These are phyloP conservation scores for Trichoderma lentiforme DNA, from an alignment of 2,329 filamentous ascomycete genomes.

Conservation along the genomic window DNA sequence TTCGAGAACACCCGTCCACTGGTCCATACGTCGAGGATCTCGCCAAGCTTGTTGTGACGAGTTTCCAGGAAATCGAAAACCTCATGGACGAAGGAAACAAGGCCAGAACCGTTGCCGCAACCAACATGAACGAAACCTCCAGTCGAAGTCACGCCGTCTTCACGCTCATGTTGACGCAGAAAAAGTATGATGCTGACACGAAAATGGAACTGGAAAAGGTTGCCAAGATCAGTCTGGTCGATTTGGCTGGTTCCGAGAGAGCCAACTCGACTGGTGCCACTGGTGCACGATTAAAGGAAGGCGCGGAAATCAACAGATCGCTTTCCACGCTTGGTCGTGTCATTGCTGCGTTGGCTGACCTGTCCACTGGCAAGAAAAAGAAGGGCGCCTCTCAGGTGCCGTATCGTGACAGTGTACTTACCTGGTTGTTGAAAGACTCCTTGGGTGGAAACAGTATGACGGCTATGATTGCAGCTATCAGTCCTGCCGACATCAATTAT, in stretches of 20 bases:
- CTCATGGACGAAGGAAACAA: conserved; percentile 99
- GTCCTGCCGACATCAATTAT: conserved; percentile 97
- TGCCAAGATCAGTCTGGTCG: conserved; percentile 95
- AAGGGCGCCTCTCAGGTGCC: conserved; percentile 74
- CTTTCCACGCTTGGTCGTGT: conserved; percentile 95
- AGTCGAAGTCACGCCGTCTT: conserved; percentile 98
- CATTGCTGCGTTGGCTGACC: conserved; percentile 89
- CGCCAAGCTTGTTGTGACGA: conserved; percentile 88
- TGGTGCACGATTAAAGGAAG: conserved; percentile 90
- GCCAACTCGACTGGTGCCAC: conserved; percentile 97
- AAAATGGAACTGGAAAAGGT: conserved; percentile 98
- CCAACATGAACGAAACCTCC: conserved; percentile 99
- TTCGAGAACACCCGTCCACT: conserved; percentile 94
- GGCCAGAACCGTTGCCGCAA: conserved; percentile 92
- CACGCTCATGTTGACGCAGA: conserved; percentile 92
- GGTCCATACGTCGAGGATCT: conserved; percentile 98
- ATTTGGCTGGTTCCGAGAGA: conserved; percentile 95
- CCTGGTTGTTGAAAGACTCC: conserved; percentile 95
- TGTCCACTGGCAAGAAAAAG: conserved; percentile 82
- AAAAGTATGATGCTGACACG: conserved; percentile 83
- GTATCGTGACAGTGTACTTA: conserved; percentile 94
- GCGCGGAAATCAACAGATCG: conserved; percentile 96
- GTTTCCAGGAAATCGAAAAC: conserved; percentile 93
- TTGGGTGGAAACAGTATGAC: conserved; percentile 98
- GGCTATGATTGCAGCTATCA: conserved; percentile 98